Evolutionary conservation across 805 yeast genomes (phyloP).

Genomic region (Spathaspora arborariae): DNA sequence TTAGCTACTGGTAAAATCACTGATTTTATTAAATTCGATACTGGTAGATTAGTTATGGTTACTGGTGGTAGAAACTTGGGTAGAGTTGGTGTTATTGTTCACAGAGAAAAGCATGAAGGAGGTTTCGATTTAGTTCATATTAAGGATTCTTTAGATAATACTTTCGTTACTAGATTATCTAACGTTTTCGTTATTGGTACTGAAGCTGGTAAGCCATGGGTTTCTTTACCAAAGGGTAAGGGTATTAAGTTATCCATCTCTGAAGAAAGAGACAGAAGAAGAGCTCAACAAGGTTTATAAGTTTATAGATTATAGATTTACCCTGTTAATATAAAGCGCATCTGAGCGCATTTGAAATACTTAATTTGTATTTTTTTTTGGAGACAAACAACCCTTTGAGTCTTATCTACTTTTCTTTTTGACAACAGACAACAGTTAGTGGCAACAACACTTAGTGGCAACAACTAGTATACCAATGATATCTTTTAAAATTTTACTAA

Average conservation of each 20-base stretch:
- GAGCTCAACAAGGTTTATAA: conserved; percentile 38
- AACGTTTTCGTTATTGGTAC: conserved; percentile 40
- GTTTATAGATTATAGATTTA: conserved; percentile 2
- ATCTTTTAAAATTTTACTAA: neutral
- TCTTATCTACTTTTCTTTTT: no score
- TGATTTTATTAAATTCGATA: conserved; percentile 37
- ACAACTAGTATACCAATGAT: neutral
- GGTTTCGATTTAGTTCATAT: conserved; percentile 43
- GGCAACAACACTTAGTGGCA: no score
- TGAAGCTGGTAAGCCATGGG: conserved; percentile 39
- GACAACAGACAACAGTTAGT: no score
- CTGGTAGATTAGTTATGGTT: conserved; percentile 40
- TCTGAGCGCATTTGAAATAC: no score
- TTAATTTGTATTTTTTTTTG: no score
- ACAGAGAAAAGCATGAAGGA: conserved; percentile 43
- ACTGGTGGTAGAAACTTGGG: conserved; percentile 43
- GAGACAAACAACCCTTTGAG: no score
- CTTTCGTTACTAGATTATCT: conserved; percentile 40
- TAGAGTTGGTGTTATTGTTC: conserved; percentile 40
- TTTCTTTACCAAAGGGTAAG: conserved; percentile 43
- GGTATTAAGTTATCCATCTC: conserved; percentile 41
- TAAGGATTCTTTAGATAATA: conserved; percentile 39
- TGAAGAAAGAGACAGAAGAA: conserved; percentile 44
- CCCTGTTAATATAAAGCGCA: neutral
- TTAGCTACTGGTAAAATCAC: conserved; percentile 92